Evolutionary conservation across 1,284 basidiomycete genomes (phyloP).

Genomic region (Cutaneotrichosporon sp.): DNA sequence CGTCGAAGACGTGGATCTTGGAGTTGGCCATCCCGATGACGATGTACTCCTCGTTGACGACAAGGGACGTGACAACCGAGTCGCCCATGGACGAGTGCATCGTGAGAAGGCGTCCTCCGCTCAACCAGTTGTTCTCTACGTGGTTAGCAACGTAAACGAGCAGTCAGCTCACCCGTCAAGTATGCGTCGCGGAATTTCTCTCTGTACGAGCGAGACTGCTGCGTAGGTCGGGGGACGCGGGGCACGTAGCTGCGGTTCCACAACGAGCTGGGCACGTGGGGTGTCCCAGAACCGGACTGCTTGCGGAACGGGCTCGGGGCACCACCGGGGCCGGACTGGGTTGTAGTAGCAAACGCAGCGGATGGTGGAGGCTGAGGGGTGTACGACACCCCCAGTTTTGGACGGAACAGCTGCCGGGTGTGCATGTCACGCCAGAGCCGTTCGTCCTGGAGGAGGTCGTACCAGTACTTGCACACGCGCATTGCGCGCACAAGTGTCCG

Average conservation of each 20-base stretch:
- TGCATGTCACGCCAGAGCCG: constrained; percentile 80
- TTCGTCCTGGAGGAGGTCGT: constrained; percentile 71
- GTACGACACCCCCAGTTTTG: constrained; percentile 1
- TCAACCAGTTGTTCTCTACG: constrained; percentile 84
- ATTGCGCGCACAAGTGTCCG: constrained; percentile 66
- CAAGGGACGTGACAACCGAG: constrained; percentile 79
- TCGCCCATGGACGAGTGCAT: constrained; percentile 65
- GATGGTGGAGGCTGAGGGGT: constrained; percentile 13
- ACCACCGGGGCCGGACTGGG: neutral
- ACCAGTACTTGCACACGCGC: constrained; percentile 74
- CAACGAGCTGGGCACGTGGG: neutral
- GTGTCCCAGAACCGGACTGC: neutral
- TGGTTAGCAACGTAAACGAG: no score
- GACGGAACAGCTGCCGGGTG: constrained; percentile 55
- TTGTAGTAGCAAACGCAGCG: neutral
- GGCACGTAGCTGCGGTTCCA: neutral
- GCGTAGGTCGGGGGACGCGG: constrained; percentile 2
- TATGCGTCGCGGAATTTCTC: constrained; percentile 20
- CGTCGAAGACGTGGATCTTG: constrained; percentile 82
- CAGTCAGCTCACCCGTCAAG: constrained; percentile 12
- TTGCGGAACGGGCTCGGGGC: no score
- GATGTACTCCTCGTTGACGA: constrained; percentile 78
- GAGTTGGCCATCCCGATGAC: constrained; percentile 85
- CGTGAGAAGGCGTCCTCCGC: constrained; percentile 69
- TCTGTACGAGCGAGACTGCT: constrained; percentile 10